Conservation (phyloP, 169 alveolate species). For the Plasmodium adleri region DNA sequence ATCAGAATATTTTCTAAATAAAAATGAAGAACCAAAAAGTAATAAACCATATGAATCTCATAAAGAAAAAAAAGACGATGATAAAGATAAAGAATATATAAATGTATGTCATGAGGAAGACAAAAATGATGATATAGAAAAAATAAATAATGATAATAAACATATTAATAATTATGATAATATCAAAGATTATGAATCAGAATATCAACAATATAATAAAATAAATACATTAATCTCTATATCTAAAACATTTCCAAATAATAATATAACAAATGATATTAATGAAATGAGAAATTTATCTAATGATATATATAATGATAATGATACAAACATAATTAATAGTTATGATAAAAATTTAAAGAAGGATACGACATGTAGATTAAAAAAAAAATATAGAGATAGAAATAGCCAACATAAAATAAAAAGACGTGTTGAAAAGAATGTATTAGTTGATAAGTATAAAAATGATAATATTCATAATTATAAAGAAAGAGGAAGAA, state of each 20-base stretch:
- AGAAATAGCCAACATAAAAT: not conserved
- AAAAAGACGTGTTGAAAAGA: not conserved
- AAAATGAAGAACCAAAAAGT: slow-evolving; percentile 13
- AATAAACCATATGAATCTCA: not conserved
- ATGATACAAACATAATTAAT: not conserved
- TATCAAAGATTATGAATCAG: not conserved
- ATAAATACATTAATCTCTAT: slow-evolving; percentile 19
- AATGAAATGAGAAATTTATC: not conserved
- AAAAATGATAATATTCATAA: too few species aligned
- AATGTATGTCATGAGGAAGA: not conserved
- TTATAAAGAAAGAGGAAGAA: too few species aligned
- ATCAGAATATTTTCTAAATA: not conserved
- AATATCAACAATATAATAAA: slow-evolving; percentile 12
- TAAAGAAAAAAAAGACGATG: not conserved
- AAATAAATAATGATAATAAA: slow-evolving; percentile 12
- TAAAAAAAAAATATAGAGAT: not conserved
- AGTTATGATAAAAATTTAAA: not conserved
- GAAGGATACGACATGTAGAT: not conserved
- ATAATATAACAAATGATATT: not conserved
- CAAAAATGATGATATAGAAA: slow-evolving; percentile 14
- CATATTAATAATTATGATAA: not conserved
- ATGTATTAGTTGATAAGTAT: too few species aligned
- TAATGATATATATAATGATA: not conserved
- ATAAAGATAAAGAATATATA: not conserved
- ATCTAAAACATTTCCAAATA: slow-evolving; percentile 23